Evolutionary conservation across 1,139 yeast genomes (phyloP).

Genomic region (Sugiyamaella castrensis): DNA sequence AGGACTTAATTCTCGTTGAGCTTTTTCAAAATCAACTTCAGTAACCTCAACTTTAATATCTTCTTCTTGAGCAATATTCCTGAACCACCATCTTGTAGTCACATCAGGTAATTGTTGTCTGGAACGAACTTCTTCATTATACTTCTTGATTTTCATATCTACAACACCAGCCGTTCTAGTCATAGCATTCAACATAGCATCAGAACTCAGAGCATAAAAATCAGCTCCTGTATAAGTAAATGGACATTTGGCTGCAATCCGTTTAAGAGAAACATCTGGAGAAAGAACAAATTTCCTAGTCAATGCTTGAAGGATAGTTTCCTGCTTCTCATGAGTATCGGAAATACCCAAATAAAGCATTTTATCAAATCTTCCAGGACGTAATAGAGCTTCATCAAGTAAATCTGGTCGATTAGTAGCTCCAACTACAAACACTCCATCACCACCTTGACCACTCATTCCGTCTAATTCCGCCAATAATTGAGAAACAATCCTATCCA

Average conservation of each 20-base stretch:
- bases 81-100: constrained; percentile 89
- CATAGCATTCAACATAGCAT: constrained; percentile 95
- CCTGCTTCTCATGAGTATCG: constrained; percentile 86
- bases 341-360: constrained; percentile 91
- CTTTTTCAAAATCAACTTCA: constrained; percentile 70
- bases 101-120: constrained; percentile 37
- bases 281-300: constrained; percentile 73
- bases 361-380: constrained; percentile 97
- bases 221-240: constrained; percentile 96
- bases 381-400: constrained; percentile 83
- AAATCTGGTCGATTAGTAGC: constrained; percentile 96
- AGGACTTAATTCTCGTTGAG: constrained; percentile 69
- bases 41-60: constrained; percentile 71
- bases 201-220: constrained; percentile 91
- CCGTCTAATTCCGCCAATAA: constrained; percentile 92
- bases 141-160: constrained; percentile 58
- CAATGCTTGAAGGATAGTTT: constrained; percentile 79
- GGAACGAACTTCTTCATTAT: constrained; percentile 45
- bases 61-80: constrained; percentile 63
- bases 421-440: constrained; percentile 95
- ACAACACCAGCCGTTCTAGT: constrained; percentile 77
- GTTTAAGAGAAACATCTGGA: constrained; percentile 55
- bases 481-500: constrained; percentile 97
- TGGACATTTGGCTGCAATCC: constrained; percentile 71
- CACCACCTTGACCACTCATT: constrained; percentile 82